Evolutionary conservation across 2,329 filamentous ascomycete species (phyloP), one percentile per base, ranked within the genome.

Genomic region (Massarina eburnea): DNA sequence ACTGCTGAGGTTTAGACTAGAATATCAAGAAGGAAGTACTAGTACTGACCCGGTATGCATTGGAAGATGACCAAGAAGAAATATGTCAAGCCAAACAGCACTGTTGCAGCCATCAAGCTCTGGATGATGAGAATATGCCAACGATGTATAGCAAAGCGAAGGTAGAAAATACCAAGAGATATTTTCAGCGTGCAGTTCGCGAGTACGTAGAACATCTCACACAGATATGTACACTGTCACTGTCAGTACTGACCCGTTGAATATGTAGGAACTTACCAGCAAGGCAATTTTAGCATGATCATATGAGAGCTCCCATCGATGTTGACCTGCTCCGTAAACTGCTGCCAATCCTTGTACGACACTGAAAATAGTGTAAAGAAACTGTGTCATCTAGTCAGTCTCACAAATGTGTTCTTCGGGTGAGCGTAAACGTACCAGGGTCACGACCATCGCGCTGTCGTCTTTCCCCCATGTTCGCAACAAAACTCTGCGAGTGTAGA

Each of bases 161-260:
- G 72, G 34, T 81, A 72, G 48, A 80, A 79, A n/a, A 79, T 65
- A 4, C 63, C 76, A 41, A 82, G 76, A 1, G 78, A 75, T 29
- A 80, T 68, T 47, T 80, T 80, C 36, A 78, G 70, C 10, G 76
- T 58, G 30, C 73, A 70, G 18, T 72, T 77, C 4, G 73, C 70
- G 43, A 78, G 60, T 7, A 76, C 73, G 58, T 82, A 82, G 50
- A 75, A 74, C n/a, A 78, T 64, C 54, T 81, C 79, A 52, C 77
- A 78, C n/a, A 81, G 71, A 67, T 76, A 82, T 78, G 77, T 82
- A 53, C 66, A 72, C 71, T 73, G 40, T 8, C 8, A 24, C 2
- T 8, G 53, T 64, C n/a, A 67, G 49, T 9, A 46, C 21, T 24
- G 37, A 24, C 20, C 1, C 9, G 4, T 15, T 27, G 3, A 7